Conservation (phyloP, 139 green algal genomes). For the Yamagishiella unicocca region DNA sequence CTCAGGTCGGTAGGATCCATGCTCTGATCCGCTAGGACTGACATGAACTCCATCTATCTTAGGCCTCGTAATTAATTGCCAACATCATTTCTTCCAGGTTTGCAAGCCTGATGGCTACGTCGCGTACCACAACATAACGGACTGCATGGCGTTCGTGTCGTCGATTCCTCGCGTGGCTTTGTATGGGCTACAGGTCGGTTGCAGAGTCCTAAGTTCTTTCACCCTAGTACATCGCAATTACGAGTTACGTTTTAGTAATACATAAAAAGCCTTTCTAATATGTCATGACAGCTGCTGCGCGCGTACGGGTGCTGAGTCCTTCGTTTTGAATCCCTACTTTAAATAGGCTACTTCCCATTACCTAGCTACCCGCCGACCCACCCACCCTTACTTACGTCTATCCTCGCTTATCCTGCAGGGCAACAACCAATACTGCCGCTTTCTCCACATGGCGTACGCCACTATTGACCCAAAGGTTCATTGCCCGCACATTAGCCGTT, state of each 20-base stretch:
- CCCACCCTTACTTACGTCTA: background rate
- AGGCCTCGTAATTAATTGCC: no score
- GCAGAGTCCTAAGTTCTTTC: no score
- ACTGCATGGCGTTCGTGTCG: background rate
- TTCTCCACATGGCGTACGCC: background rate
- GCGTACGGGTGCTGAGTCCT: no score
- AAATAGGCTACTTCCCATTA: no score
- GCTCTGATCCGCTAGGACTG: no score
- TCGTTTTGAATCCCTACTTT: no score
- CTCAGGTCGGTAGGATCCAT: background rate
- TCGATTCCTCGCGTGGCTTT: background rate
- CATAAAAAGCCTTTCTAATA: no score
- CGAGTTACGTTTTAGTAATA: no score
- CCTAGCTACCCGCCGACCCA: no score
- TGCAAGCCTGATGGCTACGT: background rate
- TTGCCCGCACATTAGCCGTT: background rate
- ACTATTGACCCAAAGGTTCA: background rate
- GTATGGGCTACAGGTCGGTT: background rate
- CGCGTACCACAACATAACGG: background rate
- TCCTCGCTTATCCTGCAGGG: background rate
- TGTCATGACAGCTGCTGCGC: background rate
- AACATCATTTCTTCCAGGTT: no score
- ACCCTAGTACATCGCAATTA: no score
- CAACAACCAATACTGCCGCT: constrained; percentile 1
- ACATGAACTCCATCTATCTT: no score